phyloP scores from a whole-genome alignment of 2,329 filamentous ascomycete genomes.

The Phaeosphaeria sp. region DNA sequence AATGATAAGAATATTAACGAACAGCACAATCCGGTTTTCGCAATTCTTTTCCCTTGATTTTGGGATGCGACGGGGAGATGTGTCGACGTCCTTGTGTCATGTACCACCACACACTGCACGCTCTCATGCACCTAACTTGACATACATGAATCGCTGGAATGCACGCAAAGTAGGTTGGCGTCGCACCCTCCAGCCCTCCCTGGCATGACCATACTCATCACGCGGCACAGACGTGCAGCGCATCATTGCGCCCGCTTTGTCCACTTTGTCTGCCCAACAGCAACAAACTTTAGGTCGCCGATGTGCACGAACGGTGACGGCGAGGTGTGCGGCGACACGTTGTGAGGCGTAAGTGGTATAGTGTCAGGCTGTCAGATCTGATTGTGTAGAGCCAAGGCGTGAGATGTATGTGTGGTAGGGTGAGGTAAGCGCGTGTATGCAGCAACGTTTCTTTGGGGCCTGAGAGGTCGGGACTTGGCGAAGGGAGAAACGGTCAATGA shows the following conservation, averaged over 20 bases:
- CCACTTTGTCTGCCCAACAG: background rate
- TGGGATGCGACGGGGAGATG: no score
- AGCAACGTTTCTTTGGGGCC: background rate
- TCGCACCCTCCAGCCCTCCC: background rate
- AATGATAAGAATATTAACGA: no score
- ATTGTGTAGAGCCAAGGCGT: background rate
- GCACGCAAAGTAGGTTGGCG: background rate
- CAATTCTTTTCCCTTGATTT: no score
- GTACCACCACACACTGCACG: background rate
- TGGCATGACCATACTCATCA: background rate
- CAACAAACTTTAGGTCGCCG: background rate
- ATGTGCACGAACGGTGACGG: background rate
- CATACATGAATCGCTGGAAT: background rate
- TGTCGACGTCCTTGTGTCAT: background rate
- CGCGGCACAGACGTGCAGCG: background rate
- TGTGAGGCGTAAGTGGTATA: background rate
- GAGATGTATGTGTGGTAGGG: background rate
- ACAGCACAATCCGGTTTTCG: no score
- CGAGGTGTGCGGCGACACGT: background rate
- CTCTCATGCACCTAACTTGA: background rate
- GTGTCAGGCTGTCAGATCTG: background rate
- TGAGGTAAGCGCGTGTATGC: background rate
- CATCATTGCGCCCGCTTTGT: background rate
- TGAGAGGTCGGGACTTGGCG: background rate
- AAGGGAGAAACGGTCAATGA: no score